phyloP scores from a whole-genome alignment of 208 protist species.

The Vickermania ingenoplastis region DNA sequence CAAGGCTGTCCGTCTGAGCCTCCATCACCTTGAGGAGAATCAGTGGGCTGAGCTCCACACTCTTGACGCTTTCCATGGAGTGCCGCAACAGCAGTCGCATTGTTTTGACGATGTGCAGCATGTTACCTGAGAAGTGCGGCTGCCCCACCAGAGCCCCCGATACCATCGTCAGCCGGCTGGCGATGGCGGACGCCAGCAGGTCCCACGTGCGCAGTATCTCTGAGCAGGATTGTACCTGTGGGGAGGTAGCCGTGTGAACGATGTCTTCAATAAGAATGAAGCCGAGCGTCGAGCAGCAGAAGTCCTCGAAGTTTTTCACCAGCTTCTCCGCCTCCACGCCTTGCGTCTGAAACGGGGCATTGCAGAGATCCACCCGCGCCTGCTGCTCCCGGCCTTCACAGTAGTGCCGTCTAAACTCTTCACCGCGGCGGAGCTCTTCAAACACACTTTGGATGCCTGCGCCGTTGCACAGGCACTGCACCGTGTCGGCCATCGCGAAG shows the following conservation, averaged over 20 bases:
- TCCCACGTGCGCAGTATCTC: slow-evolving; percentile 79
- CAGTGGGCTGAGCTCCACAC: slow-evolving; percentile 60
- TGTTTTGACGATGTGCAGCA: slow-evolving; percentile 45
- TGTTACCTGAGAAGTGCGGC: slow-evolving; percentile 40
- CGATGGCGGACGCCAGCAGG: slow-evolving; percentile 27
- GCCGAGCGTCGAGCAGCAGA: slow-evolving; percentile 59
- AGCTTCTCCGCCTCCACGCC: slow-evolving; percentile 20
- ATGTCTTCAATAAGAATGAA: slow-evolving; percentile 84
- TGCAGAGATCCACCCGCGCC: slow-evolving; percentile 46
- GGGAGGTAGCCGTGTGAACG: slow-evolving; percentile 66
- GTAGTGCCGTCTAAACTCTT: slow-evolving; percentile 69
- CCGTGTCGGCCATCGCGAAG: slow-evolving; percentile 39
- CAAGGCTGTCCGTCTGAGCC: slow-evolving; percentile 60
- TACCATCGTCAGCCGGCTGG: slow-evolving; percentile 36
- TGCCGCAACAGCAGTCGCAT: slow-evolving; percentile 52
- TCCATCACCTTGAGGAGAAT: slow-evolving; percentile 67
- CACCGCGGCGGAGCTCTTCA: slow-evolving; percentile 59
- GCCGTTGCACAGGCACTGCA: slow-evolving; percentile 50
- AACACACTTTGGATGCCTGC: slow-evolving; percentile 75
- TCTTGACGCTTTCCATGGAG: slow-evolving; percentile 49
- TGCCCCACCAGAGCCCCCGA: slow-evolving; percentile 35
- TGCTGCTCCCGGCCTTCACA: slow-evolving; percentile 63
- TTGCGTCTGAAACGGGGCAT: slow-evolving; percentile 22
- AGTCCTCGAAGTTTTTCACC: slow-evolving; percentile 41
- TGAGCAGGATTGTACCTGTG: slow-evolving; percentile 61